Percentiles rank a stretch among this genome's conserved stretches.
Conservation (phyloP, 2,329 filamentous ascomycete species). For the Fusarium illudens region DNA sequence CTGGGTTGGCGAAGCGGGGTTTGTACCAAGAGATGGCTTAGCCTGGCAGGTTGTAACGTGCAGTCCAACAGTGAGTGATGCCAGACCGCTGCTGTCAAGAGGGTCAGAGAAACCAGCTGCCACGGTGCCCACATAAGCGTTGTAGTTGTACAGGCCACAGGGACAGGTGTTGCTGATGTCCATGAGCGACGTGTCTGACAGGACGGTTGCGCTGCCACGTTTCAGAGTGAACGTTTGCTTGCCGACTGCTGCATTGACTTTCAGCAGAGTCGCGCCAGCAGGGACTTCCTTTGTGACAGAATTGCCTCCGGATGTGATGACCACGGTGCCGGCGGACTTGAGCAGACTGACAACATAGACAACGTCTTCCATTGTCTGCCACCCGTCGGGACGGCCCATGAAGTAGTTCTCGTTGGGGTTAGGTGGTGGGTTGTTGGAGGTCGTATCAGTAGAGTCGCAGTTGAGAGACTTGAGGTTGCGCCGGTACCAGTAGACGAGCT, state of each 20-base stretch:
- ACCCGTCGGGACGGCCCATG: slow-evolving; percentile 59
- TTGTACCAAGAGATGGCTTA: slow-evolving; percentile 45
- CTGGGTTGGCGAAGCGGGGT: slow-evolving; percentile 47
- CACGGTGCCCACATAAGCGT: slow-evolving; percentile 62
- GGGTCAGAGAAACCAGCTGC: slow-evolving; percentile 47
- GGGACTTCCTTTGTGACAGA: slow-evolving; percentile 46
- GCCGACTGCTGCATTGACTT: slow-evolving; percentile 56
- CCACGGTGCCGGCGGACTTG: slow-evolving; percentile 53
- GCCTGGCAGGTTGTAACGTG: slow-evolving; percentile 44
- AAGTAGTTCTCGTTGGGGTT: slow-evolving; percentile 62
- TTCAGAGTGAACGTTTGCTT: slow-evolving; percentile 54
- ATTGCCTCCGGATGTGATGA: slow-evolving; percentile 56
- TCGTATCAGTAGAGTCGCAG: slow-evolving; percentile 63
- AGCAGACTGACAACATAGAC: slow-evolving; percentile 64
- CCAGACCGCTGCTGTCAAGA: slow-evolving; percentile 38
- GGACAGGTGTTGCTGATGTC: slow-evolving; percentile 58
- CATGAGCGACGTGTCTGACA: slow-evolving; percentile 59
- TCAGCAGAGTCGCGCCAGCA: slow-evolving; percentile 45
- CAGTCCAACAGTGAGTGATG: slow-evolving; percentile 42
- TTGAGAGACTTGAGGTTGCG: slow-evolving; percentile 56
- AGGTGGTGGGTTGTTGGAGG: slow-evolving; percentile 51
- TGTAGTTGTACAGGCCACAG: slow-evolving; percentile 66
- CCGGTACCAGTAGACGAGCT: slow-evolving; percentile 65
- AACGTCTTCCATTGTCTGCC: slow-evolving; percentile 56
- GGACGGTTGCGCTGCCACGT: slow-evolving; percentile 51